Evolutionary conservation across 2,329 filamentous ascomycete genomes (phyloP), one percentile per base, ranked within the genome.

Genomic region (Fusarium paranaense): DNA sequence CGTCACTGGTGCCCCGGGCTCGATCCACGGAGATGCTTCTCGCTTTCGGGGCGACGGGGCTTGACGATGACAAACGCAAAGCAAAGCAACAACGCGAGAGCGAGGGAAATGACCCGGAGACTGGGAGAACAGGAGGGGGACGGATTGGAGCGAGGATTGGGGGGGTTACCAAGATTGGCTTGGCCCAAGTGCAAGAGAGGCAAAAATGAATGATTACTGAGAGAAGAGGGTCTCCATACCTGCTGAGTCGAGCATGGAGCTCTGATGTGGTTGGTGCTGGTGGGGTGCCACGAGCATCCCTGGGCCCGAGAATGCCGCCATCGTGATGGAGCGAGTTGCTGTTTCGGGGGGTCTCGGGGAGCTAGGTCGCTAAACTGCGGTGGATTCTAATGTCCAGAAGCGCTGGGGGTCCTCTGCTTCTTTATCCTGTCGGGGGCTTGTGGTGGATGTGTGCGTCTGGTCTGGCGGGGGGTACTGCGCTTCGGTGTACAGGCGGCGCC

Each of bases 291-390:
- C 71, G 62, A 76, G 61, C 66, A 71, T 71, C 62, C 74, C 68
- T 62, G 75, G 66, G 65, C 64, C 76, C 72, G 77, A 78, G 59
- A 77, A 64, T 69, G 72, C 70, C 75, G 77, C 76, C 76, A 78
- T 77, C 47, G 60, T 50, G 63, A 68, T 73, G 66, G 50, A 56
- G 47, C 30, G 32, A 52, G 60, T 18, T 63, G 45, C 60, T 64
- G 33, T 56, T 72, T 70, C 27, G 69, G 59, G 69, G 54, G 35
- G 22, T 14, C 63, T 73, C 67, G 35, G 50, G 52, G 56, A 37
- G 33, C 40, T 18, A 35, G 60, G 35, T 47, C 38, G 60, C 50
- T 59, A 45, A 45, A 25, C 25, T 52, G 52, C 22, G 54, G 52
- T 60, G 56, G 38, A 42, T 32, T 50, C 20, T 13, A 27, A 45